Evolutionary conservation across 1,139 yeast species (phyloP).

Genomic region (Pichia sp.): DNA sequence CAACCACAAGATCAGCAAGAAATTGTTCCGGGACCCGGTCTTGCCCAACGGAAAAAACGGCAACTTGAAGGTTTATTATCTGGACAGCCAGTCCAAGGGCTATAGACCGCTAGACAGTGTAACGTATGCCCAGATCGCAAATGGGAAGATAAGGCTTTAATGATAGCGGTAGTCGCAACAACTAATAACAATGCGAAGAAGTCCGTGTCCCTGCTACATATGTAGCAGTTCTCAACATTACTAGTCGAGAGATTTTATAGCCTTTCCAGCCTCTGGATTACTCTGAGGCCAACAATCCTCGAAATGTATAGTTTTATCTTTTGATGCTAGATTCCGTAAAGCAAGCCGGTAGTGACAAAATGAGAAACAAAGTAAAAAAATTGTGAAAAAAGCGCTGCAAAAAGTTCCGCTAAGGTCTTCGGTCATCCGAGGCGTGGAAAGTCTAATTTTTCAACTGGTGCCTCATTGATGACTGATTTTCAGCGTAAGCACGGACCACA

Average conservation of each 20-base stretch:
- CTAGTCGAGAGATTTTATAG: too few relatives aligned
- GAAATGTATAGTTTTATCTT: too few relatives aligned
- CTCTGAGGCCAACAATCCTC: too few relatives aligned
- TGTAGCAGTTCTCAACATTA: too few relatives aligned
- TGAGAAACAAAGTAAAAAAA: too few relatives aligned
- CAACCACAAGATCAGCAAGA: constrained; percentile 84
- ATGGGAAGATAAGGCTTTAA: constrained; percentile 26
- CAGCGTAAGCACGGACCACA: too few relatives aligned
- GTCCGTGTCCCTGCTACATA: too few relatives aligned
- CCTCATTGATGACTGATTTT: constrained; percentile 1
- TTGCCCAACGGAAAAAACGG: constrained; percentile 70
- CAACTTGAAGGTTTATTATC: constrained; percentile 64
- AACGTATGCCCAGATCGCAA: constrained; percentile 19
- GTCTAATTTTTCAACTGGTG: neutral
- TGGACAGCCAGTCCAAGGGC: constrained; percentile 42
- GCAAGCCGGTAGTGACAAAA: too few relatives aligned
- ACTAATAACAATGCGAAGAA: too few relatives aligned
- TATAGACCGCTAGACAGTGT: constrained; percentile 39
- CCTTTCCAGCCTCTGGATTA: too few relatives aligned
- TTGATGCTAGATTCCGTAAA: too few relatives aligned
- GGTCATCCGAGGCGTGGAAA: neutral
- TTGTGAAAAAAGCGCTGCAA: too few relatives aligned
- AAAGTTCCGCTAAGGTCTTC: neutral
- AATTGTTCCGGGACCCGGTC: constrained; percentile 66
- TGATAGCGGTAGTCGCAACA: neutral